Base-by-base conservation (phyloP, 2,329 filamentous ascomycete species). In the Xylariaceae sp. region DNA sequence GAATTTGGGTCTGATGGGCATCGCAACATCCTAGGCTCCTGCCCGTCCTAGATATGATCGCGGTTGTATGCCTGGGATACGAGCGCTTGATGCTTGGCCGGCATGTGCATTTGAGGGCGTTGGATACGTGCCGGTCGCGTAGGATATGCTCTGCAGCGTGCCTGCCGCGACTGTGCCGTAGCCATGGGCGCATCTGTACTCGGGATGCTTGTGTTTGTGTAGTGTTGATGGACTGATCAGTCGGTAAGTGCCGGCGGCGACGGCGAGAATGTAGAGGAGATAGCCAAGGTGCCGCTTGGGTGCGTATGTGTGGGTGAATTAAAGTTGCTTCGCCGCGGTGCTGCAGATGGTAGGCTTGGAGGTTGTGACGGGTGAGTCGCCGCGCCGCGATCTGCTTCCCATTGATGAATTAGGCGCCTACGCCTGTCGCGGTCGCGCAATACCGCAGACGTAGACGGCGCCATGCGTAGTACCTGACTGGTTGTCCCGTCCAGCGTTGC, bases 91-190 rank as follows among this genome's bases (percentile, higher is more conserved):
- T 22, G 26, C 15, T 19, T 21, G 18, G 18, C 30, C 18, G 26
- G 53, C 41, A 30, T 42, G 15, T 47, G 32, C 49, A 51, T 51
- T n/a, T n/a, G n/a, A n/a, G n/a, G n/a, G n/a, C n/a, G n/a, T n/a
- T n/a, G n/a, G n/a, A n/a, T n/a, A 32, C 34, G 13, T 47, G 39
- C 30, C 44, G 41, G 21, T 18, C 5, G 48, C 12, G 26, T 16
- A 41, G 39, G 37, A 18, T 34, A 12, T 43, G 46, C 53, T 53
- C 4, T 8, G 26, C 26, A 26, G 8, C 26, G 49, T 53, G 49
- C 53, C 49, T 30, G 34, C 13, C 13, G 16, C 39, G 26, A 48
- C 40, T 29, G 44, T 34, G 19, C 19, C 22, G 18, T 36, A 49
- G 49, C 45, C 26, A 42, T 29, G 21, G 22, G 32, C 39, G 40